Percentiles rank a stretch among this genome's conserved stretches.
Conservation (phyloP, 345 rosid genomes). For the Anastatica hierochuntica region DNA sequence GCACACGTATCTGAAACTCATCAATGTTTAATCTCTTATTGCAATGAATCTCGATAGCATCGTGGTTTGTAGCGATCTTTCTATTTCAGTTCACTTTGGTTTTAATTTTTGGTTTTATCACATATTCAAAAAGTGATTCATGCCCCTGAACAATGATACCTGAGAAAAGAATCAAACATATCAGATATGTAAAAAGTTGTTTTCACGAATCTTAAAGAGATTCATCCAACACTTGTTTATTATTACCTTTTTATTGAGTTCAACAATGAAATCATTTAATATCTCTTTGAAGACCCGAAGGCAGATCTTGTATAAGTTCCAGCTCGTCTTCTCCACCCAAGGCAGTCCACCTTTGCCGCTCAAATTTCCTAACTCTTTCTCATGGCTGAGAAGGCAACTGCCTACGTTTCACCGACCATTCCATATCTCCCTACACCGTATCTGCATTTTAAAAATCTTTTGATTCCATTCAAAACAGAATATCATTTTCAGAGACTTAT, state of each 20-base stretch:
- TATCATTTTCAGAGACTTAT: neutral
- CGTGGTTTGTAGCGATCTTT: no score
- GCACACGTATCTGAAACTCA: no score
- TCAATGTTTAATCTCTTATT: no score
- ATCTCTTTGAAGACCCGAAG: constrained; percentile 81
- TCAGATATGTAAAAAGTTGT: constrained; percentile 3
- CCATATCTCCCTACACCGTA: constrained; percentile 70
- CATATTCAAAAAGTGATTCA: no score
- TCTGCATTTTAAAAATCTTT: constrained; percentile 44
- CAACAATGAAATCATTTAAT: constrained; percentile 80
- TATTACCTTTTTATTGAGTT: constrained; percentile 69
- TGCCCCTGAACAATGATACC: constrained; percentile 74
- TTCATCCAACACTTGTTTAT: neutral
- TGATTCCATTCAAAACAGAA: constrained; percentile 4
- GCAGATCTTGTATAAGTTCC: constrained; percentile 60
- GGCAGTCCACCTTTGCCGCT: constrained; percentile 57
- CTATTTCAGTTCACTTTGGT: no score
- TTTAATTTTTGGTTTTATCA: no score
- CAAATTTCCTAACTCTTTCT: constrained; percentile 69
- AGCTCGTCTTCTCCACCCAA: constrained; percentile 78
- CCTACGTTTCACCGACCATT: constrained; percentile 93
- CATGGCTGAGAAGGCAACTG: constrained; percentile 73
- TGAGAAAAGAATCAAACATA: constrained; percentile 11
- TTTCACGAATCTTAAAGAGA: neutral
- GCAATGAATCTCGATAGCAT: no score